Base-by-base conservation (phyloP, 2,329 filamentous ascomycete species). In the Rutstroemia sp. region DNA sequence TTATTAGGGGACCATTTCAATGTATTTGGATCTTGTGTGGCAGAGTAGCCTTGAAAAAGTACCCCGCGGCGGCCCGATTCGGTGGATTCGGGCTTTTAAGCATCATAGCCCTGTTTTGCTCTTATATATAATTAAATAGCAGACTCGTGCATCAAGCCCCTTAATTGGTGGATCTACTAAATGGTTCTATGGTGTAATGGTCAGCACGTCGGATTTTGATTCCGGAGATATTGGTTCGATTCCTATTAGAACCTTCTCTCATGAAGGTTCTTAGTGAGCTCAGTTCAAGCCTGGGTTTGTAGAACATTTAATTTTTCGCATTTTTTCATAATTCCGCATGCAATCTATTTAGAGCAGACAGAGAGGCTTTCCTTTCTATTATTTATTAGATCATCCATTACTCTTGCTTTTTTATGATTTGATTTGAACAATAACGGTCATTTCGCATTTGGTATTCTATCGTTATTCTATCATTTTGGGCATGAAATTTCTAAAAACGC, bases 141-240 rank as follows among this genome's bases (percentile, higher is more conserved):
- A 25, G 3, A 23, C 8, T 23, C 21, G 10, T 23, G 19, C 44
- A 27, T n/a, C 44, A 46, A 23, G 12, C 23, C 21, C 21, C 17
- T 23, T 25, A 46, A 46, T 40, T 16, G 38, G 38, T 40, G 21
- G 17, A 46, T 14, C 9, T 23, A 25, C 9, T 46, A 19, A 23
- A 46, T 46, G 25, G 46, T 19, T 36, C 52, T 44, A 55, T 55
- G 52, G 52, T 55, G 54, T 56, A 56, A 56, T 51, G 54, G 54
- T 56, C 30, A 56, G 54, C 54, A 56, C 48, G 21, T 30, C 21
- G 21, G 54, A 56, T 23, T 23, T 23, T 23, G 23, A 23, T 23
- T 23, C 23, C 23, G 23, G 23, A 23, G 23, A 23, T 23, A 56
- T 56, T 56, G 54, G 54, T 56, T 56, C 54, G 54, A 56, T 56